Conservation (phyloP, 768 basidiomycete species). For the Pholiota conissans region DNA sequence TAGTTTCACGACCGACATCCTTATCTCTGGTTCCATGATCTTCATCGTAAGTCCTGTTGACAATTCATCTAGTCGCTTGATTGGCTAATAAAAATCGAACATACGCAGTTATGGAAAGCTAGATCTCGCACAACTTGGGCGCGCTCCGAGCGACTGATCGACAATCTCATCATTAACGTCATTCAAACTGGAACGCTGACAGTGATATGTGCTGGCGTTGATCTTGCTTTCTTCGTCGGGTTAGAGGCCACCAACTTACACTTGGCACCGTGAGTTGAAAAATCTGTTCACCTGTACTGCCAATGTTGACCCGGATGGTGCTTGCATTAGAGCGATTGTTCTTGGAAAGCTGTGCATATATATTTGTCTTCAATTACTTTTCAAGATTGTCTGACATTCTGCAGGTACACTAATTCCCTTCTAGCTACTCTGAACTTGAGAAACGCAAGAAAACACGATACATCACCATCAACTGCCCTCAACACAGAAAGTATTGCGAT, state of each 20-base stretch:
- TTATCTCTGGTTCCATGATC: neutral
- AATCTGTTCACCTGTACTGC: neutral
- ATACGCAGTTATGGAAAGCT: neutral
- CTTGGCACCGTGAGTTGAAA: neutral
- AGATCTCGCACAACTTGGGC: neutral
- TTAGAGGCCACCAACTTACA: neutral
- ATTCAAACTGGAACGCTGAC: neutral
- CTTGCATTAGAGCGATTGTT: neutral
- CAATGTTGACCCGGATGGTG: neutral
- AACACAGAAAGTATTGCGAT: neutral
- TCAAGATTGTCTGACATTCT: no score
- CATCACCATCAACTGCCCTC: neutral
- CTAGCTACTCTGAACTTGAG: neutral
- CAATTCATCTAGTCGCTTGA: neutral
- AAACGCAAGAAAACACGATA: neutral
- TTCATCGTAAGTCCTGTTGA: neutral
- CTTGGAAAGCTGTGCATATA: neutral
- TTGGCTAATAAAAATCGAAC: neutral
- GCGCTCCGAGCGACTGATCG: neutral
- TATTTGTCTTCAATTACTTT: neutral
- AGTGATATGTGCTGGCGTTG: neutral
- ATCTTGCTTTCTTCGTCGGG: neutral
- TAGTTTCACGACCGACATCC: neutral
- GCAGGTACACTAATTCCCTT: neutral
- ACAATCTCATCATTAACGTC: neutral